A percentile compares a stretch with the other conserved stretches of the same genome.
Evolutionary conservation across 1,284 basidiomycete genomes (phyloP).

Genomic region (Neonothopanus nambi): DNA sequence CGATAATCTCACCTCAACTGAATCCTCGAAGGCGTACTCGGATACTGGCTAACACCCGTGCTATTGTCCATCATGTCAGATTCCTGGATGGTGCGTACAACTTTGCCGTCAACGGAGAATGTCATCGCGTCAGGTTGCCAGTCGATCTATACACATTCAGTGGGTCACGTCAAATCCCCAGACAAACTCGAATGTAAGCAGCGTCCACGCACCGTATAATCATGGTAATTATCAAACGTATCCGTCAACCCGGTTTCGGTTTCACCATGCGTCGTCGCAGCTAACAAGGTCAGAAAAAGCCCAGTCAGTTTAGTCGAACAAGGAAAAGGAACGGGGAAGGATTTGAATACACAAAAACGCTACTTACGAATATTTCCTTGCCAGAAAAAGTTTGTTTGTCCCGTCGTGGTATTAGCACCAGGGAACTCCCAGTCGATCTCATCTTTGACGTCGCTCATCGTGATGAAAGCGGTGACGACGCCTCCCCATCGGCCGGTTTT

Average conservation of each 20-base stretch:
- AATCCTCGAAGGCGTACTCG: slow-evolving; percentile 74
- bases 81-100: slow-evolving; percentile 67
- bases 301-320: no score
- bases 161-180: background rate
- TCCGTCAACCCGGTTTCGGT: slow-evolving; percentile 52
- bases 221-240: slow-evolving; percentile 71
- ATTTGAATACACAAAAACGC: background rate
- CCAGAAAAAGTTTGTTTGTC: slow-evolving; percentile 81
- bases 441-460: slow-evolving; percentile 83
- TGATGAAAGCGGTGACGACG: slow-evolving; percentile 82
- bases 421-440: slow-evolving; percentile 89
- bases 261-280: slow-evolving; percentile 45
- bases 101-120: slow-evolving; percentile 70
- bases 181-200: no score
- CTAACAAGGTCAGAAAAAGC: slow-evolving; percentile 24
- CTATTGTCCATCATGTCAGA: slow-evolving; percentile 49
- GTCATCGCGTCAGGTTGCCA: slow-evolving; percentile 72
- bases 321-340: no score
- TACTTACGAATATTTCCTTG: slow-evolving; percentile 71
- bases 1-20: slow-evolving; percentile 81
- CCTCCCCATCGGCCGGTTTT: slow-evolving; percentile 66
- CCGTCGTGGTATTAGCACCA: slow-evolving; percentile 57
- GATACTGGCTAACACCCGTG: slow-evolving; percentile 58
- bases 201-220: slow-evolving; percentile 65
- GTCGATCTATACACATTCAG: slow-evolving; percentile 53